These are phyloP conservation scores for Phaeosphaeriaceae sp. DNA, from an alignment of 2,329 filamentous ascomycete genomes.

Conservation along the genomic window DNA sequence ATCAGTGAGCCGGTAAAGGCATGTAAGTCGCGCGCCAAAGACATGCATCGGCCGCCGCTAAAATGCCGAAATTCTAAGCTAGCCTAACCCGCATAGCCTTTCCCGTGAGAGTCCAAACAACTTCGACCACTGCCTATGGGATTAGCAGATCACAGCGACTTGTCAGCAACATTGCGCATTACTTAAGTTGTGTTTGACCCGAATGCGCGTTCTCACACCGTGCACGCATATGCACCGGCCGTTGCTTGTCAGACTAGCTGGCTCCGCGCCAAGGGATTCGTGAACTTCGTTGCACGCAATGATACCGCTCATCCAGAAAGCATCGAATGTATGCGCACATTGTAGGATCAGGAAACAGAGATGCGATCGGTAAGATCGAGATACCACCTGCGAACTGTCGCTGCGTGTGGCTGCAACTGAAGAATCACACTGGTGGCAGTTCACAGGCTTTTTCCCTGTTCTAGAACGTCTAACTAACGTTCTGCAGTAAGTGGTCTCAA, in stretches of 20 bases:
- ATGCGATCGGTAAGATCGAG: constrained; percentile 19
- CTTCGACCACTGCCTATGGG: background rate
- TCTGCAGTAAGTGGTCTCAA: too few species aligned
- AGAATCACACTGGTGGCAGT: too few species aligned
- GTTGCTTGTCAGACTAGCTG: constrained; percentile 4
- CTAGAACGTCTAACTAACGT: too few species aligned
- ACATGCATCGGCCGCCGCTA: constrained; percentile 1
- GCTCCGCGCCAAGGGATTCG: background rate
- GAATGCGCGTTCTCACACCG: background rate
- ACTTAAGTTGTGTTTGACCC: background rate
- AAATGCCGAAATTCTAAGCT: background rate
- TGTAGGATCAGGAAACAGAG: constrained; percentile 20
- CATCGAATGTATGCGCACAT: constrained; percentile 18
- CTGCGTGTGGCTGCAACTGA: too few species aligned
- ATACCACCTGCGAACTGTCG: background rate
- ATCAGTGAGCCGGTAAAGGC: too few species aligned
- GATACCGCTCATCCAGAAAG: constrained; percentile 17
- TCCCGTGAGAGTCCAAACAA: background rate
- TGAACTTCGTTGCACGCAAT: constrained; percentile 7
- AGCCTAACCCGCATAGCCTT: background rate
- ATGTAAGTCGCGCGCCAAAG: background rate
- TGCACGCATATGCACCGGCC: constrained; percentile 3
- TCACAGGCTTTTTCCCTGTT: too few species aligned
- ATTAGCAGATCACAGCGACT: background rate
- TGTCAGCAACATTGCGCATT: background rate